phyloP scores from a whole-genome alignment of 2,329 filamentous ascomycete species.

The Pseudogymnoascus sp. region DNA sequence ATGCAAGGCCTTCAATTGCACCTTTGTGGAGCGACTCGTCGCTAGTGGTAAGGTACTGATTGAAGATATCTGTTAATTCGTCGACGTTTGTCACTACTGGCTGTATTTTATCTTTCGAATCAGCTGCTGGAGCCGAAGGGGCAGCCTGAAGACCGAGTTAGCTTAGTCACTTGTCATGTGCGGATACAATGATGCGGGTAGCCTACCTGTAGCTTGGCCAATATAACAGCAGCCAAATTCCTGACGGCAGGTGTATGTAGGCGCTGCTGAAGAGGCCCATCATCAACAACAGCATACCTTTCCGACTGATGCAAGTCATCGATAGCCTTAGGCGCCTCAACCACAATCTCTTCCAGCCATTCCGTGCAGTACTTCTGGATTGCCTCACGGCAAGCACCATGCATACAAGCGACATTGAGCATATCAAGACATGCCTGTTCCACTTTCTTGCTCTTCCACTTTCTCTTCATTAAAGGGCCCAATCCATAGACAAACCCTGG shows the following conservation, averaged over 20 bases:
- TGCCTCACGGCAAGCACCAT: conserved; percentile 69
- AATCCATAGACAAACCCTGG: conserved; percentile 78
- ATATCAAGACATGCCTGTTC: conserved; percentile 82
- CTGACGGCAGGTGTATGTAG: conserved; percentile 52
- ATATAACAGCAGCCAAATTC: conserved; percentile 61
- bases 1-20: conserved; percentile 84
- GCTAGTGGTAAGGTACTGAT: conserved; percentile 54
- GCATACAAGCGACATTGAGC: conserved; percentile 84
- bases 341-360: conserved; percentile 77
- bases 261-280: conserved; percentile 27
- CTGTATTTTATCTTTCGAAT: conserved; percentile 33
- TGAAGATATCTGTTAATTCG: conserved; percentile 55
- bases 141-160: conserved; percentile 30
- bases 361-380: conserved; percentile 76
- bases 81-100: conserved; percentile 53
- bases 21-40: conserved; percentile 53
- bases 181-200: conserved; percentile 23
- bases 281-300: conserved; percentile 20
- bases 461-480: conserved; percentile 65
- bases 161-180: conserved; percentile 23
- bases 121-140: conserved; percentile 22
- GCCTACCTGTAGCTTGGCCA: conserved; percentile 61
- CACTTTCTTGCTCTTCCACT: conserved; percentile 76
- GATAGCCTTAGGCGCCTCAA: conserved; percentile 52
- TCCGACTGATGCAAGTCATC: conserved; percentile 23